These are phyloP conservation scores for Globisporangium ultimum DNA, from an alignment of 352 stramenopile genomes.

Conservation along the genomic window DNA sequence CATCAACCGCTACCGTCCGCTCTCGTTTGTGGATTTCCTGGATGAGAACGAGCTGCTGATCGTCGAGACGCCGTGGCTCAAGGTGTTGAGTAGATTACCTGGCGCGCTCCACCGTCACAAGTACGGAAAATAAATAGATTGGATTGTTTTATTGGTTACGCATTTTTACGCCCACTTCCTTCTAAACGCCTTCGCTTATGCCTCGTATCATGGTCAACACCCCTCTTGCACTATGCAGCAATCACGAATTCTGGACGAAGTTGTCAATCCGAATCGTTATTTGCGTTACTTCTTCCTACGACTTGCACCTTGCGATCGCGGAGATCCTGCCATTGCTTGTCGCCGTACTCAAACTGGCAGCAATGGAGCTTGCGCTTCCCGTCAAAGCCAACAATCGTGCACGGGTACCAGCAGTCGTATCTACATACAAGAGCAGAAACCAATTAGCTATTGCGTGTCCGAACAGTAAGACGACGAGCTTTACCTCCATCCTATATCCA, in stretches of 20 bases:
- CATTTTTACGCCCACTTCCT: not conserved
- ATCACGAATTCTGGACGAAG: not conserved
- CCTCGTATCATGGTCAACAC: not conserved
- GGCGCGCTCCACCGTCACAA: constrained; percentile 82
- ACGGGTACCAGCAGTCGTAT: constrained; percentile 84
- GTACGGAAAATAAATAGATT: constrained; percentile 81
- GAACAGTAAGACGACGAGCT: too few relatives aligned
- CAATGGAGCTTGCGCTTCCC: constrained; percentile 68
- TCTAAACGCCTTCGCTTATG: constrained; percentile 1
- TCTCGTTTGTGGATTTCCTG: constrained; percentile 85
- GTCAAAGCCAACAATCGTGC: constrained; percentile 72
- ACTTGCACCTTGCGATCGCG: constrained; percentile 44
- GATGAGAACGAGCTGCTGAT: constrained; percentile 71
- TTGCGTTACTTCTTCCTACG: constrained; percentile 22
- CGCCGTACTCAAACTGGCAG: constrained; percentile 77
- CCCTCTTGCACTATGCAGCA: not conserved
- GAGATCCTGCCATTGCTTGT: constrained; percentile 81
- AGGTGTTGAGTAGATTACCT: constrained; percentile 79
- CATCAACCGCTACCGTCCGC: constrained; percentile 78
- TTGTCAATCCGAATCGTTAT: not conserved
- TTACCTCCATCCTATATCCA: not conserved
- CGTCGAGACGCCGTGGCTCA: constrained; percentile 84
- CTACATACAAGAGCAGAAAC: constrained; percentile 12
- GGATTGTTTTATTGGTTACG: constrained; percentile 6
- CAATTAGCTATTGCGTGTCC: not conserved